Percentiles rank a stretch among this genome's conserved stretches.
Conservation (phyloP, 2,329 filamentous ascomycete species). For the Pseudocercospora macadamiae region DNA sequence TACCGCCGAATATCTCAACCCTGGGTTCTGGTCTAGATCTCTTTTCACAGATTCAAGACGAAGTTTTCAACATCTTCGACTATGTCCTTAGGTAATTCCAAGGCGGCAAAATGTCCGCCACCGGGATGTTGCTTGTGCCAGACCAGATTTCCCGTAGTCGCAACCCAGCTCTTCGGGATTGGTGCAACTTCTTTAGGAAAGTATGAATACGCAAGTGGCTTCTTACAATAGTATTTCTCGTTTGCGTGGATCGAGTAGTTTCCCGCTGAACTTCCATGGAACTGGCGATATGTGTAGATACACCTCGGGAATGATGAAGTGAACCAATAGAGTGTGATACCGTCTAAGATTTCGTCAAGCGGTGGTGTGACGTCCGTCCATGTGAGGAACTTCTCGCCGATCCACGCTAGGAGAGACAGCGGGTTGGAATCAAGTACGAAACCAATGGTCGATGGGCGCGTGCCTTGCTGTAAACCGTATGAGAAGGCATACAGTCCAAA, state of each 20-base stretch:
- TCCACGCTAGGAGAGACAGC: constrained; percentile 60
- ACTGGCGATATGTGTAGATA: constrained; percentile 53
- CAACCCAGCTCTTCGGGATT: constrained; percentile 41
- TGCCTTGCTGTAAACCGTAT: constrained; percentile 58
- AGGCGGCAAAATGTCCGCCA: constrained; percentile 43
- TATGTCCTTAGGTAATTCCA: constrained; percentile 38
- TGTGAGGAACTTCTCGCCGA: constrained; percentile 58
- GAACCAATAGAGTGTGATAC: constrained; percentile 59
- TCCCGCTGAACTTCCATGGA: constrained; percentile 2
- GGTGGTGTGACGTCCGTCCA: constrained; percentile 52
- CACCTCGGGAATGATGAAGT: constrained; percentile 52
- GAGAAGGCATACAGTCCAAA: constrained; percentile 49
- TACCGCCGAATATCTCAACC: too few species aligned
- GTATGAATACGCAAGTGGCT: constrained; percentile 48
- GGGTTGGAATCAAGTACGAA: constrained; percentile 58
- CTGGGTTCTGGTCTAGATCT: not conserved
- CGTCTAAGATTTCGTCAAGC: constrained; percentile 48
- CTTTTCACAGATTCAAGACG: constrained; percentile 14
- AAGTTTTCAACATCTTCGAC: constrained; percentile 39
- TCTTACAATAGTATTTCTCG: constrained; percentile 36
- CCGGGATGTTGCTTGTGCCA: constrained; percentile 42
- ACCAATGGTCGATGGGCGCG: constrained; percentile 59
- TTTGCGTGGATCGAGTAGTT: constrained; percentile 12
- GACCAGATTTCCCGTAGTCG: constrained; percentile 41
- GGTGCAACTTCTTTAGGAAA: constrained; percentile 48